These are phyloP conservation scores for Camelina neglecta DNA, from an alignment of 345 rosid species.

Conservation along the genomic window DNA sequence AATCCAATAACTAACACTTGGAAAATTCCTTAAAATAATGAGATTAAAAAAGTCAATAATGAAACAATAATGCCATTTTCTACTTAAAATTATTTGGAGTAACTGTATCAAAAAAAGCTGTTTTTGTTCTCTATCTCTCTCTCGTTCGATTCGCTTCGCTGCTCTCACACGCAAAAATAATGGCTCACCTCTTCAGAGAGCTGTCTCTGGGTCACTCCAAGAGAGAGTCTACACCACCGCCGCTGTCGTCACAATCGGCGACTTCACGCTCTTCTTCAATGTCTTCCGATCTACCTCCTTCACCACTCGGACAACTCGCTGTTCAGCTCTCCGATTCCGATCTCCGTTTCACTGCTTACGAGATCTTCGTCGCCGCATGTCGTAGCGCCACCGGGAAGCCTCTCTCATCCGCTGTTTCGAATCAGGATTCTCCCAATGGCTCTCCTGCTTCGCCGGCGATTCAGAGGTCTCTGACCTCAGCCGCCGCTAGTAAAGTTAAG, in stretches of 20 bases:
- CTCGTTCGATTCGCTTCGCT: conserved; percentile 2
- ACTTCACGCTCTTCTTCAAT: conserved; percentile 34
- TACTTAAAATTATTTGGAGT: not conserved
- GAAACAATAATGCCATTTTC: conserved; percentile 2
- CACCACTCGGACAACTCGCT: conserved; percentile 80
- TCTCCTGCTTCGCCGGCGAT: conserved; percentile 62
- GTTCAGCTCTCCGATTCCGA: conserved; percentile 75
- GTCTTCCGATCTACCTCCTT: conserved; percentile 62
- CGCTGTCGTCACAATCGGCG: conserved; percentile 34
- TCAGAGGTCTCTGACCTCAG: conserved; percentile 86
- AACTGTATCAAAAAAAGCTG: conserved; percentile 34
- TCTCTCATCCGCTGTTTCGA: conserved; percentile 48
- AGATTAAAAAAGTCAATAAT: not conserved
- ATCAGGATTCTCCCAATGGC: conserved; percentile 54
- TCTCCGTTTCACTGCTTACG: conserved; percentile 84
- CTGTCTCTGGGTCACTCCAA: conserved; percentile 85
- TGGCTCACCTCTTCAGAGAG: conserved; percentile 97
- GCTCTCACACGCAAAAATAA: conserved; percentile 42
- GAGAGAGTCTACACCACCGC: conserved; percentile 70
- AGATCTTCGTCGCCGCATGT: conserved; percentile 87
- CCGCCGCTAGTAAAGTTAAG: conserved; percentile 97
- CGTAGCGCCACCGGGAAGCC: conserved; percentile 86
- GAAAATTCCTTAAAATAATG: not conserved
- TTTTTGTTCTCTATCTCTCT: not conserved
- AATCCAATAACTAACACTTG: not conserved